A percentile compares a stretch with the other conserved stretches of the same genome.
phyloP scores from a whole-genome alignment of 1,139 yeast species.

The Protomyces arabidopsidicola region DNA sequence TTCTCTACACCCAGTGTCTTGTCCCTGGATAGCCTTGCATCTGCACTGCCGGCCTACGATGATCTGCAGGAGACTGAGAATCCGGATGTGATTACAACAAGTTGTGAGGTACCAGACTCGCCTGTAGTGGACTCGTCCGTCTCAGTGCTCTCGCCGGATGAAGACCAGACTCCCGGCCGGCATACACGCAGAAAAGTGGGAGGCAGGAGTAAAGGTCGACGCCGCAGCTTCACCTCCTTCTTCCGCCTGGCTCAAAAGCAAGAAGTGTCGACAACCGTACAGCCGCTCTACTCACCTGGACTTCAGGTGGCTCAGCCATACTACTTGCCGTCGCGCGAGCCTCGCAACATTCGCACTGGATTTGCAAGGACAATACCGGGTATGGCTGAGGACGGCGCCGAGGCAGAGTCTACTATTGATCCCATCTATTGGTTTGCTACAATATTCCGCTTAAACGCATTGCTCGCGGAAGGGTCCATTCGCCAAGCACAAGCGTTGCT shows the following conservation, averaged over 20 bases:
- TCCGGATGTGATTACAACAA: constrained; percentile 25
- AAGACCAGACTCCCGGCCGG: constrained; percentile 3
- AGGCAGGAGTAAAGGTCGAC: not conserved
- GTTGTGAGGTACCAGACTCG: constrained; percentile 13
- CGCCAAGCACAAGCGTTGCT: not conserved
- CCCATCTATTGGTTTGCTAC: not conserved
- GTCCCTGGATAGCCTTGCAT: not conserved
- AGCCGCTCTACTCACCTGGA: not conserved
- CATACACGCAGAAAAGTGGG: not conserved
- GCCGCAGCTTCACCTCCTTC: not conserved
- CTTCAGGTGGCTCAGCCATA: not conserved
- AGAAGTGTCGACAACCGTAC: not conserved
- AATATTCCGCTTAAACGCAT: not conserved
- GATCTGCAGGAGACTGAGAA: constrained; percentile 2
- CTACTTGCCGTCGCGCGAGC: not conserved
- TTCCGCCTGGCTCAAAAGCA: not conserved
- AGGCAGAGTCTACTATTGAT: not conserved
- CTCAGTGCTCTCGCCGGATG: not conserved
- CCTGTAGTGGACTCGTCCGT: not conserved
- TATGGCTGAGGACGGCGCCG: not conserved
- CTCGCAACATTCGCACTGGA: not conserved
- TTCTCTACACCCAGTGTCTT: not conserved
- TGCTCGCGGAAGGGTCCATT: not conserved
- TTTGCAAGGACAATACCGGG: not conserved
- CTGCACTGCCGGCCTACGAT: constrained; percentile 6